Evolutionary conservation across 352 stramenopile species (phyloP).

Genomic region (Globisporangium cederbergense): DNA sequence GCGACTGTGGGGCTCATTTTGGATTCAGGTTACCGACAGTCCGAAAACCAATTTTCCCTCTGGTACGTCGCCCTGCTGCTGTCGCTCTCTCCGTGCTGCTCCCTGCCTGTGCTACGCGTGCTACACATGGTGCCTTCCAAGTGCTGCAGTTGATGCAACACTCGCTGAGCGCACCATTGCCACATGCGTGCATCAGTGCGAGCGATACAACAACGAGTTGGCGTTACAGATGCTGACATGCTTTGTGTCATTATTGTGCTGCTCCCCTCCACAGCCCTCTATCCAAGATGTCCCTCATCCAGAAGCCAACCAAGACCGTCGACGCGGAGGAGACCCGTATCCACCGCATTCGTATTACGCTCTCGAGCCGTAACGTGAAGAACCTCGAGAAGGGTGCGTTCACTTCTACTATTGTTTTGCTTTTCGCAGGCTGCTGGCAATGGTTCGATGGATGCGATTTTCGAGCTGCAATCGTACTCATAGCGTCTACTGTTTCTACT

Average conservation of each 20-base stretch:
- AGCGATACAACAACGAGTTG: too few relatives aligned
- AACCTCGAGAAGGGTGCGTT: constrained; percentile 96
- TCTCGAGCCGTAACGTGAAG: constrained; percentile 98
- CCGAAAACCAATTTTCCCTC: constrained; percentile 54
- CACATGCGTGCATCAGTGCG: not conserved
- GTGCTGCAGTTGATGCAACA: not conserved
- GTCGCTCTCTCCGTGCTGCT: constrained; percentile 11
- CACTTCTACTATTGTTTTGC: not conserved
- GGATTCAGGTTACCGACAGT: constrained; percentile 91
- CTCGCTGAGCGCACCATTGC: not conserved
- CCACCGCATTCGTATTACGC: constrained; percentile 98
- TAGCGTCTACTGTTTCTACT: not conserved
- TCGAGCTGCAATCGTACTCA: not conserved
- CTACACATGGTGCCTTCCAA: not conserved
- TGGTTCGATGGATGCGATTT: not conserved
- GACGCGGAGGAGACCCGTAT: constrained; percentile 86
- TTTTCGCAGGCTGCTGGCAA: not conserved
- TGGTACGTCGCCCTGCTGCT: constrained; percentile 41
- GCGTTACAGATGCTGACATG: not conserved
- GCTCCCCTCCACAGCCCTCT: constrained; percentile 50
- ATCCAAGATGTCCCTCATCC: constrained; percentile 88
- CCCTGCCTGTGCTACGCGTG: not conserved
- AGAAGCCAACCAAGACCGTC: constrained; percentile 80
- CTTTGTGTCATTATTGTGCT: not conserved
- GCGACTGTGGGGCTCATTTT: constrained; percentile 43